Base-by-base conservation (phyloP, 2,329 filamentous ascomycete genomes). In the Fusarium sp. region DNA sequence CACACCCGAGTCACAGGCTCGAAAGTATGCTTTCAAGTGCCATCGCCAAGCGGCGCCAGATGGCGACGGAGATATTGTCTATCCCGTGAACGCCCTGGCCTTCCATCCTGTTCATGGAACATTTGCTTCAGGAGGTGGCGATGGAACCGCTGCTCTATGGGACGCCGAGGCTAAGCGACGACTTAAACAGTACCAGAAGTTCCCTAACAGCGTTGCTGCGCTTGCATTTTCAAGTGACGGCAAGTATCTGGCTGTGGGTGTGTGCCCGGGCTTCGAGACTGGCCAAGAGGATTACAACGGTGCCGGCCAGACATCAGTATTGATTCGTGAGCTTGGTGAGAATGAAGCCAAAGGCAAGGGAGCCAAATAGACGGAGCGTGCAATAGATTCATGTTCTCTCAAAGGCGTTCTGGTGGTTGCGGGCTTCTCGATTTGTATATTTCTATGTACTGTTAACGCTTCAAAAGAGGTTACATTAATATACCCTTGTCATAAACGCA, bases 1-100 rank as follows among this genome's bases (percentile, higher is more conserved):
- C 18, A 93, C 90, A 7, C 85, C 90, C 44, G 92, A 95, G 79
- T 94, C 92, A 6, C 94, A 98, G 82, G 91, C 92, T 41, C 89
- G 94, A 72, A 98, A 98, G 80, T 99, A 98, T 79, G 96, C 96
- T 16, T 99, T 99, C 88, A 99, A 99, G 81, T 99, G 96, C 81
- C 96, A 99, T 81, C 89, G 96, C 7, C 93, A 97, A 79, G 86
- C 90, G 2, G 86, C 85, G 12, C 81, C 88, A 3, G 86, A 90
- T 42, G 85, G 86, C 12, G 87, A 87, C 41, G 89, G 86, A 30
- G 94, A 97, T 75, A 87, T 97, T 7, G 93, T 98, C 5, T 97
- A 94, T 76, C 94, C 94, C 0, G 94, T 98, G 72, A 96, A 98
- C 77, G 92, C 94, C 4, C 86, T 98, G 10, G 90, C 93, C 1